Evolutionary conservation across 1,284 basidiomycete genomes (phyloP), one percentile per base, ranked within the genome.

Genomic region (Cutaneotrichosporon mucoides): DNA sequence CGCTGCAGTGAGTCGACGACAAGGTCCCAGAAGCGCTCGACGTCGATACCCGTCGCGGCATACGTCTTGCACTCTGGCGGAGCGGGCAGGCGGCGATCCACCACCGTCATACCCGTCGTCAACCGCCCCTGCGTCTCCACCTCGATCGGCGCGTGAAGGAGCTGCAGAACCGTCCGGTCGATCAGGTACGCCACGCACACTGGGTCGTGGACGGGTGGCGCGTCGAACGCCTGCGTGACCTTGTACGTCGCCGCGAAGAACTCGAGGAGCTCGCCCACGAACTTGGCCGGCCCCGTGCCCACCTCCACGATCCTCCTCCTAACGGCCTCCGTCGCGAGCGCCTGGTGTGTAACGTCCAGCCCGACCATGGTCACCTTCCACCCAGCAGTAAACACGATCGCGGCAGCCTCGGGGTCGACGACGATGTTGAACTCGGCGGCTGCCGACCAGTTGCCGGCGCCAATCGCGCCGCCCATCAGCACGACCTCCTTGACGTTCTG

Each of bases 341-440:
- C 63, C 35, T 49, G 52, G 42, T 65, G 63, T 24, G 65, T 66
- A 7, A 64, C 60, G 49, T 67, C 63, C 11, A 67, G 61, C 3
- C 61, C 61, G 43, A 67, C 63, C 65, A 64, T 64, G 34, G 50
- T 52, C 9, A 54, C 42, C 33, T 55, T 52, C 43, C 57, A 49
- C 2, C 57, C 60, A 6, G 56, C 55, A 15, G 11, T 11, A 48
- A 67, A 60, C 34, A 67, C 59, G 3, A 57, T 42, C 12, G 50
- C 24, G 3, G 66, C 66, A 1, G 66, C 66, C 51, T 67, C 66
- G 9, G 65, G 65, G 49, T 66, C 65, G 58, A 57, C 55, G 45
- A 43, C 48, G 34, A 62, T 60, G 63, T 66, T 66, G 56, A 66
- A 66, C 45, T 66, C 65, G 7, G 62, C 62, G 24, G 38, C 52